A percentile compares a stretch with the other conserved stretches of the same genome.
These are phyloP conservation scores for Heteromeles arbutifolia DNA, from an alignment of 306 rosid genomes.

Conservation along the genomic window DNA sequence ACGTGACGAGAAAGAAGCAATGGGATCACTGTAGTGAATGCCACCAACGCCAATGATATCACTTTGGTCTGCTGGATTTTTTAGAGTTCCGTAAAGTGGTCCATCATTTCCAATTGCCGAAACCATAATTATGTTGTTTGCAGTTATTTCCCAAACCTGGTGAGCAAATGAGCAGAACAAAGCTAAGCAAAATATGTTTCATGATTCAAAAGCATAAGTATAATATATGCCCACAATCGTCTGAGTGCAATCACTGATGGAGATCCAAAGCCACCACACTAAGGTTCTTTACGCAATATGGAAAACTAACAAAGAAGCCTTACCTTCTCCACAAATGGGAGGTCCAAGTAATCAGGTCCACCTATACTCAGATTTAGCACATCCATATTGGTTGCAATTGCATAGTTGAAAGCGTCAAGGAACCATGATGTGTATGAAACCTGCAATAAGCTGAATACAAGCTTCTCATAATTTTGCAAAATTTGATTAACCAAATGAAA, in stretches of 20 bases:
- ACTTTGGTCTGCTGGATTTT: conserved; percentile 98
- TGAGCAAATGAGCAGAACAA: conserved; percentile 26
- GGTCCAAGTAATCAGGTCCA: conserved; percentile 98
- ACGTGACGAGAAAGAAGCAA: conserved; percentile 97
- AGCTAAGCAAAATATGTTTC: conserved; percentile 11
- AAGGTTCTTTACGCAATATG: background rate
- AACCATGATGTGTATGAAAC: conserved; percentile 98
- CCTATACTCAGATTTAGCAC: conserved; percentile 95
- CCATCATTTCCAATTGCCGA: conserved; percentile 99
- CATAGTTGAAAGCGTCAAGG: conserved; percentile 99
- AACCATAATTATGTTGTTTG: conserved; percentile 92
- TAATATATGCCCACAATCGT: background rate
- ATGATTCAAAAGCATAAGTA: background rate
- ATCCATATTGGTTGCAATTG: conserved; percentile 91
- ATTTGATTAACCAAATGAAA: conserved; percentile 17
- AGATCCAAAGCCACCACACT: background rate
- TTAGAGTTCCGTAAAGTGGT: conserved; percentile 94
- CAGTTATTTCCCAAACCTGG: conserved; percentile 97
- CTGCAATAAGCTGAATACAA: conserved; percentile 94
- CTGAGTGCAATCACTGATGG: background rate
- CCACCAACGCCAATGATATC: conserved; percentile 98
- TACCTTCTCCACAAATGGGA: conserved; percentile 97
- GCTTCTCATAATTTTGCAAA: conserved; percentile 64
- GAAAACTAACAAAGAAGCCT: background rate
- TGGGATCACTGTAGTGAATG: conserved; percentile 93